Conservation (phyloP, 371 early-diverging fungal genomes). For the Zancudomyces culisetae region DNA sequence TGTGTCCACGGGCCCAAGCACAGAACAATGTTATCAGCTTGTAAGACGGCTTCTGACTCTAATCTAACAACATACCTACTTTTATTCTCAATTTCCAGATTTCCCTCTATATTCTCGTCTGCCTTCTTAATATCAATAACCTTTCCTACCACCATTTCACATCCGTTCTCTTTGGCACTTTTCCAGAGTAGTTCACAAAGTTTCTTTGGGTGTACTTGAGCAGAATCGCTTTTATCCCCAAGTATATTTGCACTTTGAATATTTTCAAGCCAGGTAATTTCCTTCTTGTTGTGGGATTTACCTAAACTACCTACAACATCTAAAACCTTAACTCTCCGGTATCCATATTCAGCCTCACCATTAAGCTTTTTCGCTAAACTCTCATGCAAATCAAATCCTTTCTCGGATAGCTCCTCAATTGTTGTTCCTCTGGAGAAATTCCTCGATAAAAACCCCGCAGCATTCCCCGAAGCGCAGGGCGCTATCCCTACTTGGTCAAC, state of each 20-base stretch:
- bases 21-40: slow-evolving; percentile 20
- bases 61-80: slow-evolving; percentile 10
- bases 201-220: slow-evolving; percentile 3
- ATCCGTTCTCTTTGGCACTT: slow-evolving; percentile 3
- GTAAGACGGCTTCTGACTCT: slow-evolving; percentile 11
- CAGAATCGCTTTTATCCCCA: background rate
- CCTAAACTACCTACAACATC: slow-evolving; percentile 20
- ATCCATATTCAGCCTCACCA: slow-evolving; percentile 34
- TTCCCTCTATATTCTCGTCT: background rate
- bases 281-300: slow-evolving; percentile 16
- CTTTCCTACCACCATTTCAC: slow-evolving; percentile 4
- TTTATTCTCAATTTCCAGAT: background rate
- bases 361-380: slow-evolving; percentile 32
- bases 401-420: slow-evolving; percentile 26
- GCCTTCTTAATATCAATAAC: slow-evolving; percentile 1
- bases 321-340: slow-evolving; percentile 32
- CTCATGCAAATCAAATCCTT: slow-evolving; percentile 37
- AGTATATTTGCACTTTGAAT: background rate
- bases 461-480: slow-evolving; percentile 42
- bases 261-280: slow-evolving; percentile 10
- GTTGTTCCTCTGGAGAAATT: slow-evolving; percentile 37
- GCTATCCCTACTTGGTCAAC: slow-evolving; percentile 40
- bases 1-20: slow-evolving; percentile 22
- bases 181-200: slow-evolving; percentile 3
- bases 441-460: slow-evolving; percentile 50